Conservation (phyloP, 129 eudicot species). For the Chrysanthemum lavandulifolium region DNA sequence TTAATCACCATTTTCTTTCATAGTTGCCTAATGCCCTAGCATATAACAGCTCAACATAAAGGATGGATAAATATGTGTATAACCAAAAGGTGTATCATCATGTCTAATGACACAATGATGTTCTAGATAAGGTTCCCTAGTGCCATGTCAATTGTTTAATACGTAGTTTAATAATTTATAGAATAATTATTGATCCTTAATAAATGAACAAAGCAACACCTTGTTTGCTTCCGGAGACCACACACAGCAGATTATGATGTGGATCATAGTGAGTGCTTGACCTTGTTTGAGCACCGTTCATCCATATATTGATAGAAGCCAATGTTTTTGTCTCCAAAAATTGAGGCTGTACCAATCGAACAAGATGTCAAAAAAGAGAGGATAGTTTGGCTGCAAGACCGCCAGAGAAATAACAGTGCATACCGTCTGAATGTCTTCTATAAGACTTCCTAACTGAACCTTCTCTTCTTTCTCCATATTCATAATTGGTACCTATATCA, state of each 20-base stretch:
- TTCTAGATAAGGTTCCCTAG: background rate
- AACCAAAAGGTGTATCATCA: constrained; percentile 1
- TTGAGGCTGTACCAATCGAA: constrained; percentile 52
- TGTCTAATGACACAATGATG: background rate
- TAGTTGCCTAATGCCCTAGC: too few species aligned
- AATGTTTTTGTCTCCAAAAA: constrained; percentile 57
- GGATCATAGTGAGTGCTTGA: constrained; percentile 99
- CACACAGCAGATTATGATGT: constrained; percentile 85
- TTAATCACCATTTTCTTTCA: too few species aligned
- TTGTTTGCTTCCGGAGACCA: constrained; percentile 78
- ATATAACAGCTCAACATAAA: background rate
- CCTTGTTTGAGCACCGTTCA: constrained; percentile 67
- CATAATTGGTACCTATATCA: constrained; percentile 77
- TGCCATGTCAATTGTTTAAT: background rate
- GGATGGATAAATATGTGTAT: background rate
- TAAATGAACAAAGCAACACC: constrained; percentile 36
- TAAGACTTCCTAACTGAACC: constrained; percentile 62
- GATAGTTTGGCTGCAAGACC: background rate
- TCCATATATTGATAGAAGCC: constrained; percentile 87
- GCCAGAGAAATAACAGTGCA: constrained; percentile 20
- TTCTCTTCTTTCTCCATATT: constrained; percentile 65
- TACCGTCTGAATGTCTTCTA: constrained; percentile 71
- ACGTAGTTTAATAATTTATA: background rate
- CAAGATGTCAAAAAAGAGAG: constrained; percentile 9
- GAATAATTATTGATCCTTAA: background rate